These are phyloP conservation scores for Hanseniaspora osmophila DNA, from an alignment of 805 yeast species.

Conservation along the genomic window DNA sequence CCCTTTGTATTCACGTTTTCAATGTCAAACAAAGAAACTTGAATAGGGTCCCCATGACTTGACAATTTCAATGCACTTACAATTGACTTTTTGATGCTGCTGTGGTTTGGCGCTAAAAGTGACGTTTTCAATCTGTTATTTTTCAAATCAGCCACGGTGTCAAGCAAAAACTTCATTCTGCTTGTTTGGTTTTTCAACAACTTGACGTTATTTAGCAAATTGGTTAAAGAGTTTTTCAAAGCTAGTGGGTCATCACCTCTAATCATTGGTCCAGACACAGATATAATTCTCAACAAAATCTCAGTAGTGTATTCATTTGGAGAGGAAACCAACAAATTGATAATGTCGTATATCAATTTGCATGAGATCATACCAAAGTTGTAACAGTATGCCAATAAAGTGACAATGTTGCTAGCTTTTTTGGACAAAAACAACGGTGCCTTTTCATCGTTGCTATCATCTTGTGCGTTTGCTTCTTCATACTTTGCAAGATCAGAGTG, in stretches of 20 bases:
- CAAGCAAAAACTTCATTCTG: slow-evolving; percentile 71
- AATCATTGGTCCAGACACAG: slow-evolving; percentile 69
- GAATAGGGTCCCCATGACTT: slow-evolving; percentile 48
- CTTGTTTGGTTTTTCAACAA: slow-evolving; percentile 39
- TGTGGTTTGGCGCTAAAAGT: slow-evolving; percentile 18
- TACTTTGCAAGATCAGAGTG: background rate
- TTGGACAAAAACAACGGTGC: slow-evolving; percentile 18
- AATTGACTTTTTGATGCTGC: slow-evolving; percentile 32
- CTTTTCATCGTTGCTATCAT: slow-evolving; percentile 8
- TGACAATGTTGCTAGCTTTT: slow-evolving; percentile 52
- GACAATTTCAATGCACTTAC: slow-evolving; percentile 33
- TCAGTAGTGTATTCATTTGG: slow-evolving; percentile 67
- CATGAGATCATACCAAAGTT: slow-evolving; percentile 65
- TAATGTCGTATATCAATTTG: slow-evolving; percentile 62
- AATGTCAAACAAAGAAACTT: slow-evolving; percentile 74
- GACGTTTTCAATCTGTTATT: slow-evolving; percentile 59
- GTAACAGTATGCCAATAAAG: slow-evolving; percentile 64
- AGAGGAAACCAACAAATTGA: slow-evolving; percentile 36
- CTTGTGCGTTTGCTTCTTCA: slow-evolving; percentile 9
- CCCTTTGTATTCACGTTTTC: slow-evolving; percentile 65
- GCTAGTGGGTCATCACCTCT: slow-evolving; percentile 84
- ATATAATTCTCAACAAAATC: slow-evolving; percentile 52
- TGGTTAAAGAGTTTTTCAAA: slow-evolving; percentile 48
- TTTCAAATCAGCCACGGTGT: slow-evolving; percentile 71
- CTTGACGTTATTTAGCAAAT: slow-evolving; percentile 15